Percentiles rank a stretch among this genome's conserved stretches.
phyloP scores from a whole-genome alignment of 768 basidiomycete species.

The Termitomyces sp. region DNA sequence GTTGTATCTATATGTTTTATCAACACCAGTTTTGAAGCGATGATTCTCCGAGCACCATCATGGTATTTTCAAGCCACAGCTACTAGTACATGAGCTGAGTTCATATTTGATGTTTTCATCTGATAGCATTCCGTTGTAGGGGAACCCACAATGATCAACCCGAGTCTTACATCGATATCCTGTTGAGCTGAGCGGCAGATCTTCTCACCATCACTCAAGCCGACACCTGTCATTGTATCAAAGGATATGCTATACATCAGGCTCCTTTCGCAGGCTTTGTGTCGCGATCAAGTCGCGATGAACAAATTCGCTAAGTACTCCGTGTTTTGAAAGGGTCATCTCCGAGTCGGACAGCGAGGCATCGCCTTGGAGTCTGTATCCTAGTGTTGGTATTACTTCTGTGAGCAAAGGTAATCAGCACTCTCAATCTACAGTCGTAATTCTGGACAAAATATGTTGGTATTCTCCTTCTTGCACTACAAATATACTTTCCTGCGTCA shows the following conservation, averaged over 20 bases:
- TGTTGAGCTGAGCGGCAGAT: background rate
- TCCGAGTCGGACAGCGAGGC: background rate
- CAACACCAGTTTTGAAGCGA: no score
- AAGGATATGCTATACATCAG: background rate
- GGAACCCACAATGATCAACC: background rate
- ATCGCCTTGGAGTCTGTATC: background rate
- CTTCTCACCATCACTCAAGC: background rate
- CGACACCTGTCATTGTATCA: background rate
- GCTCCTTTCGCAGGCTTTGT: background rate
- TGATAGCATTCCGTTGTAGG: background rate
- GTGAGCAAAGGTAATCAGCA: background rate
- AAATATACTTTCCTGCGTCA: no score
- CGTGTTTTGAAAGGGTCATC: background rate
- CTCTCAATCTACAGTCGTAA: no score
- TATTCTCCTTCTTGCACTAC: no score
- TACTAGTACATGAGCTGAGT: background rate
- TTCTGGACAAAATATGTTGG: background rate
- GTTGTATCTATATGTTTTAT: no score
- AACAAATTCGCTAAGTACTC: background rate
- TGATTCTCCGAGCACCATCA: no score
- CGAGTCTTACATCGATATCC: no score
- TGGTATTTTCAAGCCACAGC: no score
- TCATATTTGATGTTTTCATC: background rate
- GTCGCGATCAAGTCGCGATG: background rate
- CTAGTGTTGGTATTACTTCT: background rate